phyloP scores from a whole-genome alignment of 176 grass and related monocot species.

The Oryza brachyantha region DNA sequence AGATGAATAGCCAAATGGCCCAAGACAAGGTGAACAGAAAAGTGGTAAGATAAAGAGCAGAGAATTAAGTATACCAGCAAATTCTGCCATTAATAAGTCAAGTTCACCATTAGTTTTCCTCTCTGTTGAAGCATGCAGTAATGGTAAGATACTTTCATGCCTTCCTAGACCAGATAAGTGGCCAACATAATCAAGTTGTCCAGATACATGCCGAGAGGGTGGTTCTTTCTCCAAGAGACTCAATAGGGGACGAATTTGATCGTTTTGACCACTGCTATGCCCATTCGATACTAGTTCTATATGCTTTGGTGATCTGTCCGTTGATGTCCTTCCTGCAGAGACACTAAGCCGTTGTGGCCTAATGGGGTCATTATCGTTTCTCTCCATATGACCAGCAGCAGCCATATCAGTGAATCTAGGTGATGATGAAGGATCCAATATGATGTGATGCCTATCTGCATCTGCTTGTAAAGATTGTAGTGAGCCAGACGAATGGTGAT shows the following conservation, averaged over 20 bases:
- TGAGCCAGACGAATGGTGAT: constrained; percentile 57
- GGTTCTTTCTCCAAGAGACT: constrained; percentile 97
- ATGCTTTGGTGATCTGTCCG: constrained; percentile 80
- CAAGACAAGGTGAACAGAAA: background rate
- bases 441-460: constrained; percentile 51
- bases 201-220: constrained; percentile 91
- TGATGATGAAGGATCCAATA: constrained; percentile 53
- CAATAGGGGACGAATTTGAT: constrained; percentile 83
- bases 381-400: constrained; percentile 51
- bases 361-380: constrained; percentile 50
- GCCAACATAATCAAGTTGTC: constrained; percentile 85
- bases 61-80: constrained; percentile 61
- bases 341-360: constrained; percentile 56
- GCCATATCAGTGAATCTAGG: constrained; percentile 60
- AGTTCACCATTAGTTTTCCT: constrained; percentile 89
- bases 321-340: constrained; percentile 74
- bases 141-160: constrained; percentile 95
- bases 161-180: constrained; percentile 89
- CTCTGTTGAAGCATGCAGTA: constrained; percentile 84
- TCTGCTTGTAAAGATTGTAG: constrained; percentile 58
- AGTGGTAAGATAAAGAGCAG: background rate
- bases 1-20: background rate
- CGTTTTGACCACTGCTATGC: constrained; percentile 49
- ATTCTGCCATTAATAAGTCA: constrained; percentile 88
- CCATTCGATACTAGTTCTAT: constrained; percentile 76